Conservation (phyloP, 306 rosid genomes). For the Cucumis cinereus region DNA sequence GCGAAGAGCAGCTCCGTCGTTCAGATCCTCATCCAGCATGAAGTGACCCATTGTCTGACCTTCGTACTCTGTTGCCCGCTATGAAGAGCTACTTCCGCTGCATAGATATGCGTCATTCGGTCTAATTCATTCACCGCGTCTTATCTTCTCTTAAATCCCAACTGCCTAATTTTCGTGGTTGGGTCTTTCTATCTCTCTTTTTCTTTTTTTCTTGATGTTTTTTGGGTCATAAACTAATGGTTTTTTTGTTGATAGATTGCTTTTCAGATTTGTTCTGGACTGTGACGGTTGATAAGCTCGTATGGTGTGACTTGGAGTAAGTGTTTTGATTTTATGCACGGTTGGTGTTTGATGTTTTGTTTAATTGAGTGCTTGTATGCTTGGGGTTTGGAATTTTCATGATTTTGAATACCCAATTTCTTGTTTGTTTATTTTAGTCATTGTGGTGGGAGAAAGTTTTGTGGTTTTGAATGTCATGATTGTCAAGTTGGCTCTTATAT, state of each 20-base stretch:
- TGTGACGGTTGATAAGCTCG: not conserved
- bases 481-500: not conserved
- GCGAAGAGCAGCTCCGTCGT: too few species aligned
- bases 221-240: not conserved
- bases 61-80: too few species aligned
- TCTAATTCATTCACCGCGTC: too few species aligned
- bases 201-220: not conserved
- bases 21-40: too few species aligned
- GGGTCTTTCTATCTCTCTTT: not conserved
- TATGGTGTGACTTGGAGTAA: not conserved
- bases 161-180: not conserved
- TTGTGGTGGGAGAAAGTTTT: not conserved
- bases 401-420: not conserved
- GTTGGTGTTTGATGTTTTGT: not conserved
- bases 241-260: not conserved
- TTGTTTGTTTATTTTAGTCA: not conserved
- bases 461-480: not conserved
- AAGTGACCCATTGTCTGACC: too few species aligned
- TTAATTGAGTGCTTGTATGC: not conserved
- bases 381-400: not conserved
- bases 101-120: too few species aligned
- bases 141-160: not conserved
- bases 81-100: too few species aligned
- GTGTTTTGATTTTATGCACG: conserved; percentile 2
- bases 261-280: not conserved